Percentiles rank a stretch among this genome's conserved stretches.
These are phyloP conservation scores for Diaporthe velutina DNA, from an alignment of 2,329 filamentous ascomycete species.

Conservation along the genomic window DNA sequence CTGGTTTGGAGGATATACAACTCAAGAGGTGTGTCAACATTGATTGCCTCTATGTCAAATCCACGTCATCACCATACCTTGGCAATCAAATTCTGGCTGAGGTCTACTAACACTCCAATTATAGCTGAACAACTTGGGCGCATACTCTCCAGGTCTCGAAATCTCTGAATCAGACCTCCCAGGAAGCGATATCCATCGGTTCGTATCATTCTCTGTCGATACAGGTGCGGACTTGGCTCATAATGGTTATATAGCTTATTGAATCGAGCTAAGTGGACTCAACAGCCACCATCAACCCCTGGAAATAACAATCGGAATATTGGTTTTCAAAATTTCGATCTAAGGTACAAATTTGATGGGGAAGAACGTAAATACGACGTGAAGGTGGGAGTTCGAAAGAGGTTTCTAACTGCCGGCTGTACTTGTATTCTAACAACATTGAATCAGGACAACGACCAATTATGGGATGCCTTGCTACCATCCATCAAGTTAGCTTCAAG, in stretches of 20 bases:
- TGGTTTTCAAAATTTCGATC: not conserved
- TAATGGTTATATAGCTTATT: not conserved
- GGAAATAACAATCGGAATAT: not conserved
- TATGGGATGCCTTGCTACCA: not conserved
- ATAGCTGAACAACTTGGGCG: not conserved
- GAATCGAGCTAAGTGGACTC: not conserved
- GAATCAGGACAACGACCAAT: not conserved
- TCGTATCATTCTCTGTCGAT: not conserved
- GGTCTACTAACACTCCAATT: not conserved
- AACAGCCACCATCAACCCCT: not conserved
- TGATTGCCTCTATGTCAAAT: not conserved
- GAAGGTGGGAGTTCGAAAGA: not conserved
- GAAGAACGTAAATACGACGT: not conserved
- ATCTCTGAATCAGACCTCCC: not conserved
- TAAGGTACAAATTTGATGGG: not conserved
- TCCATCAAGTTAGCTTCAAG: not conserved
- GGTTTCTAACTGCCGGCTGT: accelerated
- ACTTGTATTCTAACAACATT: not conserved
- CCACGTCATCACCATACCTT: not conserved
- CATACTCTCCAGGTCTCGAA: not conserved
- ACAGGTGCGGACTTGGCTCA: not conserved
- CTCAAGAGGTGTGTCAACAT: not conserved
- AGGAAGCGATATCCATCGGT: not conserved
- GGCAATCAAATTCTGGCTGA: not conserved
- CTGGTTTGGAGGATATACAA: not conserved